Evolutionary conservation across 495 filamentous ascomycete genomes (phyloP), one percentile per base, ranked within the genome.

Genomic region (Aspergillus cavernicola): DNA sequence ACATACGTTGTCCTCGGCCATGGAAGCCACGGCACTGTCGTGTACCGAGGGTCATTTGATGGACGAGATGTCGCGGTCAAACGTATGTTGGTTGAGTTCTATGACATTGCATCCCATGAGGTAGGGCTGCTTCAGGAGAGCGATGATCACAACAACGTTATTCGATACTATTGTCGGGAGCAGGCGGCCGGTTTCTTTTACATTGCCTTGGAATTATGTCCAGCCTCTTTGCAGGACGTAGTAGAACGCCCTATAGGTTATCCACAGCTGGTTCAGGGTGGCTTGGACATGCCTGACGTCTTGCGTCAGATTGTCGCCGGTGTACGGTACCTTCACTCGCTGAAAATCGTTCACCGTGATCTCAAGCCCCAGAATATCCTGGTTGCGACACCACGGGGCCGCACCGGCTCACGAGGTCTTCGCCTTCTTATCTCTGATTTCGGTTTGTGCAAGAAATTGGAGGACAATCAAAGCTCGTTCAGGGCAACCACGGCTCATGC

Each of bases 291-390:
- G 53, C 81, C 80, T 0, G 77, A 80, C 48, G 82, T 93, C 15
- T 71, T 97, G 26, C 83, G 87, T 35, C 93, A 98, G 65, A 89
- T 97, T 55, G 86, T 89, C 8, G 83, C 84, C 32, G 93, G 93
- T 15, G 75, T 98, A 12, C 82, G 85, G 49, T 90, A 97, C 70
- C 75, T 98, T 16, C 93, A 98, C 67, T 86, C 84, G 12, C 78
- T 97, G 38, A 86, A 95, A 46, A 96, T 98, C 59, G 95, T 98
- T 11, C 93, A 98, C 66, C 88, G 93, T 42, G 93, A 98, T 67
- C 77, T 98, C 58, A 98, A 98, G 65, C 93, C 93, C 1, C 93
- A 97, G 61, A 98, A 98, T 59, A 96, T 97, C 39, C 78, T 98
- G 0, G 90, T 96, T 43, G 76, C 70, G 70, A 83, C 67, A 73